phyloP scores from a whole-genome alignment of 1,139 yeast species.

The Geotrichum citri-aurantii region DNA sequence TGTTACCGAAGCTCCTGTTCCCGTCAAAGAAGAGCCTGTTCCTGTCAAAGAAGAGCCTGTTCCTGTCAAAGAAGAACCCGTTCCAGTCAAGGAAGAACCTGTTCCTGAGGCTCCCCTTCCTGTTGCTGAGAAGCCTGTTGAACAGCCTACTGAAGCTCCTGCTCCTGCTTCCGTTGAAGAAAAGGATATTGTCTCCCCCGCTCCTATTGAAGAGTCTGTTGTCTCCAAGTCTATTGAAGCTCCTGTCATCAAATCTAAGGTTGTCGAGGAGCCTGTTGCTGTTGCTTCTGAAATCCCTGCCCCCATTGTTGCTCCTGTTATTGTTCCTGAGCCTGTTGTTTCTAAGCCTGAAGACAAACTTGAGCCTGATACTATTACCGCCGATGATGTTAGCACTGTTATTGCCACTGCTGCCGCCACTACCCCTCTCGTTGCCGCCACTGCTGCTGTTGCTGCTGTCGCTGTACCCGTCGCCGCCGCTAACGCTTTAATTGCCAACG shows the following conservation, averaged over 20 bases:
- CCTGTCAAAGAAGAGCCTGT: not conserved
- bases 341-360: constrained; percentile 1
- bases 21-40: not conserved
- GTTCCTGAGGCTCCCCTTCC: not conserved
- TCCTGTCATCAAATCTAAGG: not conserved
- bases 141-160: not conserved
- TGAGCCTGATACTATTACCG: not conserved
- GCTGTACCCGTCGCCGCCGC: not conserved
- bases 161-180: not conserved
- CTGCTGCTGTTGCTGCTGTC: constrained; percentile 2
- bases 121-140: not conserved
- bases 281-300: not conserved
- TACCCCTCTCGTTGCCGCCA: not conserved
- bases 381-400: not conserved
- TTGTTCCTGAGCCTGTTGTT: constrained; percentile 8
- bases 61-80: not conserved
- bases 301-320: not conserved
- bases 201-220: not conserved
- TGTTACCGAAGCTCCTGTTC: not conserved
- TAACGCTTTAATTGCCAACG: not conserved
- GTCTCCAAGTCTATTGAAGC: not conserved
- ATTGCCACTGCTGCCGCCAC: not conserved
- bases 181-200: constrained; percentile 3
- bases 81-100: not conserved
- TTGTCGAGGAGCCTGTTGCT: constrained; percentile 6